phyloP scores from a whole-genome alignment of 2,329 filamentous ascomycete genomes.

The Pestalotiopsis sp. region DNA sequence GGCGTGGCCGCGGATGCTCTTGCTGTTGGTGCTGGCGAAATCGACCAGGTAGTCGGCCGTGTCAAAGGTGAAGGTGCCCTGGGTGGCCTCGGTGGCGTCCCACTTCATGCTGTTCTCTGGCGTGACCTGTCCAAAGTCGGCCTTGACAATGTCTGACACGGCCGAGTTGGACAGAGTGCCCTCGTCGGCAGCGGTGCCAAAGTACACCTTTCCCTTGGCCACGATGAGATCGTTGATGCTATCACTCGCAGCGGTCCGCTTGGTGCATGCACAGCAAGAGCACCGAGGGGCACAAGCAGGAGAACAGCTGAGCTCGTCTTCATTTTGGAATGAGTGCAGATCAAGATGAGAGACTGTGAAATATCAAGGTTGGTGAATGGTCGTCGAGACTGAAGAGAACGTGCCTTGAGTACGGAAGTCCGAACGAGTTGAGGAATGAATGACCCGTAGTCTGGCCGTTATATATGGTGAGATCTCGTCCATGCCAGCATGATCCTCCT shows the following conservation, averaged over 20 bases:
- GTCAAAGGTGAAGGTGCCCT: conserved; percentile 55
- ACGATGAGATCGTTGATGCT: conserved; percentile 55
- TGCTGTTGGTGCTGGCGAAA: conserved; percentile 55
- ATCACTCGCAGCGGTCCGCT: neutral
- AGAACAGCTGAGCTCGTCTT: neutral
- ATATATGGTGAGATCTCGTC: no score
- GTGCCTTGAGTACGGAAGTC: neutral
- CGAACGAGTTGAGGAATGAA: no score
- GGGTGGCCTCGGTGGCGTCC: conserved; percentile 46
- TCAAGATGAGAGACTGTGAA: neutral
- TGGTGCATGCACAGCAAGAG: neutral
- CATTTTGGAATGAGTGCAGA: neutral
- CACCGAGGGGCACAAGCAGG: neutral
- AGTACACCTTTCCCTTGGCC: conserved; percentile 65
- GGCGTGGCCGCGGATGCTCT: conserved; percentile 65
- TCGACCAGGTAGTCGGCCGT: conserved; percentile 60
- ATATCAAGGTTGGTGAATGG: neutral
- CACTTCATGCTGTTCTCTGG: conserved; percentile 73
- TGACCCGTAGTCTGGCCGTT: no score
- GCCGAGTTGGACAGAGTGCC: conserved; percentile 46
- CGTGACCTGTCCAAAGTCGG: conserved; percentile 64
- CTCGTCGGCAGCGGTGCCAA: conserved; percentile 58
- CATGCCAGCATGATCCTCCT: no score
- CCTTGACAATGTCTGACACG: conserved; percentile 56
- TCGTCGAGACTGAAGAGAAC: neutral